phyloP scores from a whole-genome alignment of 495 filamentous ascomycete genomes.

The Penicillium herquei region DNA sequence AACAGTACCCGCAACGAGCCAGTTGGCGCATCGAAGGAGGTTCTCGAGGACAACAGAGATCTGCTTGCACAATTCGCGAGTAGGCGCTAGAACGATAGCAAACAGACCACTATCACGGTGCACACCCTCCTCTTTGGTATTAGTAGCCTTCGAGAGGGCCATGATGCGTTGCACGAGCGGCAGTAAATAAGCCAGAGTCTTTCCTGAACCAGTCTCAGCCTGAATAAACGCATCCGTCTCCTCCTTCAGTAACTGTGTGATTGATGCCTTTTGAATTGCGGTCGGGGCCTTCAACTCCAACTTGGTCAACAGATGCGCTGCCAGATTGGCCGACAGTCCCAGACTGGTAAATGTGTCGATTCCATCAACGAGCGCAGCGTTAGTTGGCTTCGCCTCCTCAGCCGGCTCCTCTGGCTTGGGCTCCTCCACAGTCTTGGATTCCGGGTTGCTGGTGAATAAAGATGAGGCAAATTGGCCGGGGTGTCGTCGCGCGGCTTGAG shows the following conservation, averaged over 20 bases:
- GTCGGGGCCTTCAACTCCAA: slow-evolving; percentile 88
- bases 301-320: slow-evolving; percentile 80
- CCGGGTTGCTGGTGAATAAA: slow-evolving; percentile 85
- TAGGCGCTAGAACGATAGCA: slow-evolving; percentile 87
- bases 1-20: slow-evolving; percentile 89
- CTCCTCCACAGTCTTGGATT: slow-evolving; percentile 54
- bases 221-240: slow-evolving; percentile 94
- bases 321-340: slow-evolving; percentile 73
- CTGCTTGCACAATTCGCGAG: slow-evolving; percentile 89
- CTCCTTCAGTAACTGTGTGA: slow-evolving; percentile 73
- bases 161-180: slow-evolving; percentile 89
- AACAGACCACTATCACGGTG: slow-evolving; percentile 87
- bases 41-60: slow-evolving; percentile 81
- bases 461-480: slow-evolving; percentile 73
- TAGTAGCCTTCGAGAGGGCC: slow-evolving; percentile 54
- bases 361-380: slow-evolving; percentile 86
- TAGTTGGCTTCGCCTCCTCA: slow-evolving; percentile 72
- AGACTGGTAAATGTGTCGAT: slow-evolving; percentile 80
- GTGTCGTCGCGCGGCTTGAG: slow-evolving; percentile 28
- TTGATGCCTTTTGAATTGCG: slow-evolving; percentile 86
- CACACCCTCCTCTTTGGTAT: slow-evolving; percentile 35
- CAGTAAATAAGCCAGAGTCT: slow-evolving; percentile 89
- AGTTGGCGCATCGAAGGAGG: slow-evolving; percentile 76
- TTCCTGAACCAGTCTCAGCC: slow-evolving; percentile 95
- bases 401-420: slow-evolving; percentile 42